phyloP scores from a whole-genome alignment of 805 yeast genomes.

The Yamadazyma takamatsuzukensis region DNA sequence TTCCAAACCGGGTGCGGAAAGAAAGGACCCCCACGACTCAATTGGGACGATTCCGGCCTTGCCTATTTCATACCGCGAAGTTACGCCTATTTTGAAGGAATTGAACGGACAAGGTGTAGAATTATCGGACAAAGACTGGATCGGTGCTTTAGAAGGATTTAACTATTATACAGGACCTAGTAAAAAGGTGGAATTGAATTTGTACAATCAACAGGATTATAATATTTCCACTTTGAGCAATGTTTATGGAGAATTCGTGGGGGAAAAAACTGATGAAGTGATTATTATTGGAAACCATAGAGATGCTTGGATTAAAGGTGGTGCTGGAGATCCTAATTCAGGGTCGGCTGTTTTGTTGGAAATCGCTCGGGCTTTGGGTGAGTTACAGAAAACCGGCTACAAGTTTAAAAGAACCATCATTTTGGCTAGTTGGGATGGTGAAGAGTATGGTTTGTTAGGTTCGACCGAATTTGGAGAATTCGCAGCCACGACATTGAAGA shows the following conservation, averaged over 20 bases:
- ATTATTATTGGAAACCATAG: conserved; percentile 44
- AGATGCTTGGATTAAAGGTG: conserved; percentile 48
- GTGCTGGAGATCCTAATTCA: conserved; percentile 46
- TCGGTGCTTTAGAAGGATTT: conserved; percentile 38
- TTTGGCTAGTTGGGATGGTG: conserved; percentile 41
- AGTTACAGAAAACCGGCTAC: conserved; percentile 32
- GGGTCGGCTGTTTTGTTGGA: conserved; percentile 43
- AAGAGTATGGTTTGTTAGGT: conserved; percentile 50
- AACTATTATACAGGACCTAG: conserved; percentile 40
- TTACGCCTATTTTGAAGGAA: conserved; percentile 36
- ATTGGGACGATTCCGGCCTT: conserved; percentile 40
- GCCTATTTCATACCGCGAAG: conserved; percentile 43
- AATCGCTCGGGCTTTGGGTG: conserved; percentile 40
- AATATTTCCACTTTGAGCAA: conserved; percentile 41
- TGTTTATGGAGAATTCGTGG: conserved; percentile 43
- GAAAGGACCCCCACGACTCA: conserved; percentile 30
- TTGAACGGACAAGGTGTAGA: conserved; percentile 37
- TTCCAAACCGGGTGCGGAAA: conserved; percentile 41
- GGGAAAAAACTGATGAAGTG: conserved; percentile 35
- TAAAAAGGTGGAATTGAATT: conserved; percentile 31
- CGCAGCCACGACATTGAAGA: conserved; percentile 34
- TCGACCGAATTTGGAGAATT: conserved; percentile 56
- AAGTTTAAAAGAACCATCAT: conserved; percentile 37
- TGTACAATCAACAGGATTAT: conserved; percentile 37
- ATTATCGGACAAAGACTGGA: conserved; percentile 28